Evolutionary conservation across 176 grass and related monocot genomes (phyloP).

Genomic region (Eragrostis nindensis): DNA sequence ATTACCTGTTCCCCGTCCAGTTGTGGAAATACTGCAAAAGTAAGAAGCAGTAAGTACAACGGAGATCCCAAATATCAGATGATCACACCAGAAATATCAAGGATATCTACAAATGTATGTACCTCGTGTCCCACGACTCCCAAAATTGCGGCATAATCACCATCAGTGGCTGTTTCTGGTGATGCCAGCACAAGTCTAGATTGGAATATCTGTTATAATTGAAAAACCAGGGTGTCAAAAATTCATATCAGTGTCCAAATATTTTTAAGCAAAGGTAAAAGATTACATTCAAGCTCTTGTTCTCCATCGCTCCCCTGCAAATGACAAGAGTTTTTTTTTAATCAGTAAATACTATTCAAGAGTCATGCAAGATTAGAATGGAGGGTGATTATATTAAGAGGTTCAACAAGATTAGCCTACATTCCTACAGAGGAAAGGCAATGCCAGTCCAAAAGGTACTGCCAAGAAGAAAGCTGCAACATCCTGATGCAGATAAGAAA

Average conservation of each 20-base stretch:
- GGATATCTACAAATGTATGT: conserved; percentile 31
- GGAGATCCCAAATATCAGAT: conserved; percentile 8
- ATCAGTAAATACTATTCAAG: conserved; percentile 7
- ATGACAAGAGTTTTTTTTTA: conserved; percentile 29
- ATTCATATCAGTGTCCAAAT: conserved; percentile 14
- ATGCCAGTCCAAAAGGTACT: conserved; percentile 12
- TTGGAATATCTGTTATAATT: conserved; percentile 85
- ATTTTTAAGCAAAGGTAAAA: conserved; percentile 30
- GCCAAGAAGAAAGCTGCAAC: background rate
- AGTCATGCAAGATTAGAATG: conserved; percentile 10
- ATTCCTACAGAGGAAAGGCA: background rate
- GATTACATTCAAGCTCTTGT: conserved; percentile 98
- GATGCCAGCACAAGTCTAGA: conserved; percentile 98
- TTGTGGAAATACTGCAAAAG: conserved; percentile 98
- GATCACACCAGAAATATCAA: background rate
- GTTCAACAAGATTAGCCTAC: background rate
- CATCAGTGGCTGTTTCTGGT: conserved; percentile 95
- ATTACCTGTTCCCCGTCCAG: conserved; percentile 98
- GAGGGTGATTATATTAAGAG: background rate
- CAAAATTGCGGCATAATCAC: conserved; percentile 97
- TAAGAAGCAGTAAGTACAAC: conserved; percentile 31
- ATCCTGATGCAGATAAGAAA: no score
- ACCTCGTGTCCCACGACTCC: conserved; percentile 98
- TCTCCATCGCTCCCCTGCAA: conserved; percentile 99
- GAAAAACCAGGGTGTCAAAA: conserved; percentile 45